phyloP scores from a whole-genome alignment of 2,329 filamentous ascomycete genomes.

The Sclerotinia subarctica region DNA sequence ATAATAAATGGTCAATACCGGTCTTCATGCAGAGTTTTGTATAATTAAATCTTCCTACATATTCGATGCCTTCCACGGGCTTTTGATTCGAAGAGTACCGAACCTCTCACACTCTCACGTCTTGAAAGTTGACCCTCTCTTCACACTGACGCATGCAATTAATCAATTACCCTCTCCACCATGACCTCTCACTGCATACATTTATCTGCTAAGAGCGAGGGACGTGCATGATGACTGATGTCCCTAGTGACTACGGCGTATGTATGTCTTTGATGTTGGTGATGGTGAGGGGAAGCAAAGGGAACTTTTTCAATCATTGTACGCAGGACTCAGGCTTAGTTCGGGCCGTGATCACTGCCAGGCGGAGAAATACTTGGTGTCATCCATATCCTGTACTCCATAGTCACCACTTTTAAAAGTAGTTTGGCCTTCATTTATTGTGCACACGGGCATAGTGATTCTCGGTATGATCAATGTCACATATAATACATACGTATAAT shows the following conservation, averaged over 20 bases:
- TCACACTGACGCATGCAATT: slow-evolving; percentile 1
- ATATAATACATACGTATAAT: background rate
- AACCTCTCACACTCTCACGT: background rate
- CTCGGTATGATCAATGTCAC: background rate
- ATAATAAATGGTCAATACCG: too few species aligned
- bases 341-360: background rate
- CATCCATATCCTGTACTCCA: background rate
- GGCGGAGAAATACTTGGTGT: slow-evolving; percentile 14
- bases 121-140: background rate
- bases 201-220: background rate
- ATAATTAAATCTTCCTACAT: background rate
- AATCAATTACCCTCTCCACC: slow-evolving; percentile 2
- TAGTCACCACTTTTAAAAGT: slow-evolving; percentile 7
- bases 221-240: slow-evolving; percentile 4
- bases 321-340: background rate
- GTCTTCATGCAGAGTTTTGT: background rate
- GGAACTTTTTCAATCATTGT: background rate
- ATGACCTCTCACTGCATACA: slow-evolving; percentile 5
- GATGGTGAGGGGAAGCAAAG: background rate
- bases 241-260: background rate
- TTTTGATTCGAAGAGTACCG: slow-evolving; percentile 10
- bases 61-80: background rate
- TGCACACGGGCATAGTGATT: background rate
- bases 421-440: background rate
- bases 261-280: background rate